Percentiles rank a stretch among this genome's conserved stretches.
phyloP scores from a whole-genome alignment of 164 flowering plant genomes.

The Nelumbo lutea region DNA sequence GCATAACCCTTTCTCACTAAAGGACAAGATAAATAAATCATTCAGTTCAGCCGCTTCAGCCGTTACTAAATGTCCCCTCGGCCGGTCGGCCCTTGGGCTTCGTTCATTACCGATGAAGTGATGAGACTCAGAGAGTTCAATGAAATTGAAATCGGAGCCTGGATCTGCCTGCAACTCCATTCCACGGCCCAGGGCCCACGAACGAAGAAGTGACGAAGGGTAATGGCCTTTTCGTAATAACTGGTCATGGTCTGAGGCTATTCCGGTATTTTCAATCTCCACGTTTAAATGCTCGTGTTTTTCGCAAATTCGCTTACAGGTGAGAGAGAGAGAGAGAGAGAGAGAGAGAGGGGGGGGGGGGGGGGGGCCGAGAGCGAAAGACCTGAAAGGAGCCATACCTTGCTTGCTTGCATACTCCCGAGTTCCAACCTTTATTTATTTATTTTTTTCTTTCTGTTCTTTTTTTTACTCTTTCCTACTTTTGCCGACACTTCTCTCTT shows the following conservation, averaged over 20 bases:
- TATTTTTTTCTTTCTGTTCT: neutral
- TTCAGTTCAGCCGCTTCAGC: too few species aligned
- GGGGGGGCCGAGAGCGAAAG: too few species aligned
- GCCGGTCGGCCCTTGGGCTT: too few species aligned
- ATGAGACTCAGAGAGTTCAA: too few species aligned
- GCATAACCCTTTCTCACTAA: too few species aligned
- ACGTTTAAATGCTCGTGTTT: neutral
- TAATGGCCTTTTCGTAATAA: neutral
- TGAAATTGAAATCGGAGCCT: too few species aligned
- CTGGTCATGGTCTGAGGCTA: neutral
- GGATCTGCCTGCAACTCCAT: too few species aligned
- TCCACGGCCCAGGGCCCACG: too few species aligned
- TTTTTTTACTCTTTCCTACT: neutral
- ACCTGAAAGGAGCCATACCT: neutral
- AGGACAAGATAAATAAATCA: too few species aligned
- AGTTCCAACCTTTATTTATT: neutral
- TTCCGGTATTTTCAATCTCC: neutral
- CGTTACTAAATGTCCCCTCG: too few species aligned
- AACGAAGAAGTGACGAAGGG: neutral
- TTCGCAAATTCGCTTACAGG: neutral
- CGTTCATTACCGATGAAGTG: too few species aligned
- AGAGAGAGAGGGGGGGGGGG: too few species aligned
- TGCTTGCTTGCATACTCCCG: neutral
- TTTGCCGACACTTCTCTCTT: constrained; percentile 7
- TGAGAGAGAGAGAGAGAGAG: neutral